Percentiles rank a stretch among this genome's conserved stretches.
These are phyloP conservation scores for Erysimum cheiri DNA, from an alignment of 441 rosid species.

Conservation along the genomic window DNA sequence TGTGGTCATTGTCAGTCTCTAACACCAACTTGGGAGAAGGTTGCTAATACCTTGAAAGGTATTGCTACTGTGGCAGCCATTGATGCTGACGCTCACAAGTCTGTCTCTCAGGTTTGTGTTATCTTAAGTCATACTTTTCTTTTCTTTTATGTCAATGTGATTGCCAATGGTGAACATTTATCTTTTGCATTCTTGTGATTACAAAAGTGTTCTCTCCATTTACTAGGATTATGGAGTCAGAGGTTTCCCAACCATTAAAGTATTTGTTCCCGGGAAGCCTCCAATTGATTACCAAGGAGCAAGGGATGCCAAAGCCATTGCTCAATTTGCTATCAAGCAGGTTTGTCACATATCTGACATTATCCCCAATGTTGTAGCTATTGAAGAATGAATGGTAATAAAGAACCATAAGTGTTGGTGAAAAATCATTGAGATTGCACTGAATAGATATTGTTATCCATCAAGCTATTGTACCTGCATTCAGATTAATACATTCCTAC, in stretches of 20 bases:
- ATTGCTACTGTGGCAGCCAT: conserved; percentile 95
- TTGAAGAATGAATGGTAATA: neutral
- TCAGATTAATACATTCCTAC: conserved; percentile 14
- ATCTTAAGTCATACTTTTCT: neutral
- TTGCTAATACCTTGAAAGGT: conserved; percentile 80
- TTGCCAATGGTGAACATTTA: neutral
- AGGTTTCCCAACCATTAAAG: conserved; percentile 96
- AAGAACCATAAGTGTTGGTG: conserved; percentile 1
- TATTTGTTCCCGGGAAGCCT: conserved; percentile 88
- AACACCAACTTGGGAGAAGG: conserved; percentile 96
- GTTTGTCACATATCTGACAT: conserved; percentile 47
- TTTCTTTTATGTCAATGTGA: neutral
- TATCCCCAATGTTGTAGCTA: conserved; percentile 16
- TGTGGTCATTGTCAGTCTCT: conserved; percentile 96
- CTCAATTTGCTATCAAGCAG: conserved; percentile 81
- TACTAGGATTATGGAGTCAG: conserved; percentile 83
- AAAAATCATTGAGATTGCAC: neutral
- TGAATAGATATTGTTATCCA: neutral
- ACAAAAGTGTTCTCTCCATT: conserved; percentile 13
- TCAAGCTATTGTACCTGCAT: conserved; percentile 12
- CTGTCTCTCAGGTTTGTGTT: conserved; percentile 83
- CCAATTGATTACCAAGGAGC: conserved; percentile 95
- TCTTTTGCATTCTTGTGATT: neutral
- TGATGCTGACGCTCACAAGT: conserved; percentile 93
- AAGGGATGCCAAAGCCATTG: conserved; percentile 91